phyloP scores from a whole-genome alignment of 1,284 basidiomycete genomes.

The Paramarasmius palmivorus region DNA sequence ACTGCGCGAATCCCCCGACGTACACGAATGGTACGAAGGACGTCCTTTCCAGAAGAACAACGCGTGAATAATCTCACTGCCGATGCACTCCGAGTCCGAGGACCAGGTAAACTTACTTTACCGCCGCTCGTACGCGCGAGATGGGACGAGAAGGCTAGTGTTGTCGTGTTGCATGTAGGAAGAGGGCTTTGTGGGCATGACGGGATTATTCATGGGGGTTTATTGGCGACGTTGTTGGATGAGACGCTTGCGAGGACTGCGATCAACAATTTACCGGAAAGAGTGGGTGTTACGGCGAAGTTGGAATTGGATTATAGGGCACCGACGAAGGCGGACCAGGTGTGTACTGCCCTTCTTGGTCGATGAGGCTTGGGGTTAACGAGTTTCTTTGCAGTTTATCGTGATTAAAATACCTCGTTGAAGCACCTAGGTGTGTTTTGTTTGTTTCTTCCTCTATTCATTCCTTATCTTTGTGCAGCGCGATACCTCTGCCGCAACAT shows the following conservation, averaged over 20 bases:
- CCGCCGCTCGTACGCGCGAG: constrained; percentile 73
- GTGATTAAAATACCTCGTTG: constrained; percentile 76
- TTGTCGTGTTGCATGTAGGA: constrained; percentile 81
- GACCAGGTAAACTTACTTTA: constrained; percentile 83
- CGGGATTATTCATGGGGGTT: constrained; percentile 91
- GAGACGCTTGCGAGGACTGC: constrained; percentile 85
- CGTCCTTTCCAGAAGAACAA: constrained; percentile 76
- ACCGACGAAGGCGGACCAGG: constrained; percentile 85
- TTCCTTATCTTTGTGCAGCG: constrained; percentile 50
- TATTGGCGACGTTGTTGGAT: constrained; percentile 89
- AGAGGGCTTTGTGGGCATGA: constrained; percentile 89
- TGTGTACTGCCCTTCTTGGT: constrained; percentile 31
- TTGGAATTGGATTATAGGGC: constrained; percentile 76
- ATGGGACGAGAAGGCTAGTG: constrained; percentile 72
- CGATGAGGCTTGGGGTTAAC: not conserved
- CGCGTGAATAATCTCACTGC: constrained; percentile 82
- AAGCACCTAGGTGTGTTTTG: constrained; percentile 65
- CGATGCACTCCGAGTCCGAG: constrained; percentile 81
- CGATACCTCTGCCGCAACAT: constrained; percentile 83
- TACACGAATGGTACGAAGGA: constrained; percentile 70
- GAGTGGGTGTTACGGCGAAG: constrained; percentile 92
- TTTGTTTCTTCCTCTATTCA: not conserved
- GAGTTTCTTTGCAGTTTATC: constrained; percentile 54
- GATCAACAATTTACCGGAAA: constrained; percentile 82
- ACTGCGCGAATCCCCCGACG: constrained; percentile 45